Conservation (phyloP, 805 yeast genomes). For the Nakazawaea ishiwadae region DNA sequence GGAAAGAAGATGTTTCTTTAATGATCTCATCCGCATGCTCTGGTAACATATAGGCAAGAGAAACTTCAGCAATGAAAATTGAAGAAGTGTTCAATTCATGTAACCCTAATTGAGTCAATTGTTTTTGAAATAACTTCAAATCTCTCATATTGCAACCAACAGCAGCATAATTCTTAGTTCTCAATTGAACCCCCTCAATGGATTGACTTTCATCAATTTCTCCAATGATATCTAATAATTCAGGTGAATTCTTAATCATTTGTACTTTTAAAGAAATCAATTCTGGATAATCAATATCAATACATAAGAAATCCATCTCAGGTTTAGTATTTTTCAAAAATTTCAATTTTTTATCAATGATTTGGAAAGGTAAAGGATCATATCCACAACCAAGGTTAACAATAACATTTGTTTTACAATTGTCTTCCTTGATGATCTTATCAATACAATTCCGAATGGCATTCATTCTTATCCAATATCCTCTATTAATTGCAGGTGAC, state of each 20-base stretch:
- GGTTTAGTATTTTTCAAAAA: conserved; percentile 2
- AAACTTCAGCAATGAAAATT: conserved; percentile 77
- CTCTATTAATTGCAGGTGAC: conserved; percentile 77
- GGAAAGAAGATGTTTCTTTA: conserved; percentile 35
- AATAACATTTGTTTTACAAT: conserved; percentile 26
- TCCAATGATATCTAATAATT: conserved; percentile 44
- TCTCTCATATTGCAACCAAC: conserved; percentile 67
- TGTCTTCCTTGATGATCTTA: conserved; percentile 34
- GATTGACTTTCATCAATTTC: neutral
- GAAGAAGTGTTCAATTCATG: conserved; percentile 29
- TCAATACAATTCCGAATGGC: conserved; percentile 52
- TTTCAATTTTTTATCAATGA: conserved; percentile 26
- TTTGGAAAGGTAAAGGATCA: conserved; percentile 55
- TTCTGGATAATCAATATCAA: conserved; percentile 76
- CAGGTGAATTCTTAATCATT: conserved; percentile 45
- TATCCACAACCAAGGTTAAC: conserved; percentile 80
- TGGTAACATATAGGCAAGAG: conserved; percentile 74
- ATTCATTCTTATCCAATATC: conserved; percentile 78
- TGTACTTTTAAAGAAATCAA: conserved; percentile 50
- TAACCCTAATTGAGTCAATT: conserved; percentile 23
- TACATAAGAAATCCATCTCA: conserved; percentile 34
- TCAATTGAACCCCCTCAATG: conserved; percentile 24
- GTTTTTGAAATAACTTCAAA: conserved; percentile 29
- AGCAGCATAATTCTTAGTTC: conserved; percentile 45
- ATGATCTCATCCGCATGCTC: conserved; percentile 61